Conservation (phyloP, 164 flowering plant species). For the Santalum album region DNA sequence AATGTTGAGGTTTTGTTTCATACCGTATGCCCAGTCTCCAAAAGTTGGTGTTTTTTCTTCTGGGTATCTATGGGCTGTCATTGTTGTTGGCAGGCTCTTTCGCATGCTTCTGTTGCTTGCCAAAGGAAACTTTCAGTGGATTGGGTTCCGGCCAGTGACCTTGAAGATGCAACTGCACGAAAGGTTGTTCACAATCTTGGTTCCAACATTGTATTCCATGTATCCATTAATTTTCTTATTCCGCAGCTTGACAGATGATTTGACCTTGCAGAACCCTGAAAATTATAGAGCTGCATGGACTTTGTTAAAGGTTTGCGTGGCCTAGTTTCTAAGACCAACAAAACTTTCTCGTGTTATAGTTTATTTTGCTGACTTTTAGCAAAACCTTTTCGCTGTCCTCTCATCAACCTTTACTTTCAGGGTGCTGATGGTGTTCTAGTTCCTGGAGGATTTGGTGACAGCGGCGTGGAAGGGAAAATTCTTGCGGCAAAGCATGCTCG, state of each 20-base stretch:
- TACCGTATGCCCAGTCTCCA: not conserved
- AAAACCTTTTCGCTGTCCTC: slow-evolving; percentile 1
- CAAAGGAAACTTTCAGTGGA: slow-evolving; percentile 54
- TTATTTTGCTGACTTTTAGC: not conserved
- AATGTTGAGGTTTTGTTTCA: too few species aligned
- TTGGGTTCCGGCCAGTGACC: slow-evolving; percentile 84
- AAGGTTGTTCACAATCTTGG: slow-evolving; percentile 31
- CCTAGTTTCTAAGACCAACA: not conserved
- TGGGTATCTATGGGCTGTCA: not conserved
- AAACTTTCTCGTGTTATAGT: not conserved
- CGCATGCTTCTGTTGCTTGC: slow-evolving; percentile 85
- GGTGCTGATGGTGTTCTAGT: slow-evolving; percentile 86
- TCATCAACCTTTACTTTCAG: slow-evolving; percentile 27
- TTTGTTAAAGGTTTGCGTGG: slow-evolving; percentile 40
- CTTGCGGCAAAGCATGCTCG: slow-evolving; percentile 93
- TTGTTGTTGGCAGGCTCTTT: slow-evolving; percentile 56
- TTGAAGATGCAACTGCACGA: slow-evolving; percentile 52
- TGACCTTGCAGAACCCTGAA: slow-evolving; percentile 54
- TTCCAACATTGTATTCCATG: not conserved
- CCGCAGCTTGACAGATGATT: not conserved
- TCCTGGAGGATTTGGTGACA: slow-evolving; percentile 98
- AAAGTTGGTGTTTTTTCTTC: not conserved
- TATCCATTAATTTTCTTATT: not conserved
- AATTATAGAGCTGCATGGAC: slow-evolving; percentile 71
- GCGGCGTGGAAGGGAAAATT: slow-evolving; percentile 97